Percentiles rank a stretch among this genome's conserved stretches.
These are phyloP conservation scores for Tylopilus orsonianus DNA, from an alignment of 1,284 basidiomycete genomes.

Conservation along the genomic window DNA sequence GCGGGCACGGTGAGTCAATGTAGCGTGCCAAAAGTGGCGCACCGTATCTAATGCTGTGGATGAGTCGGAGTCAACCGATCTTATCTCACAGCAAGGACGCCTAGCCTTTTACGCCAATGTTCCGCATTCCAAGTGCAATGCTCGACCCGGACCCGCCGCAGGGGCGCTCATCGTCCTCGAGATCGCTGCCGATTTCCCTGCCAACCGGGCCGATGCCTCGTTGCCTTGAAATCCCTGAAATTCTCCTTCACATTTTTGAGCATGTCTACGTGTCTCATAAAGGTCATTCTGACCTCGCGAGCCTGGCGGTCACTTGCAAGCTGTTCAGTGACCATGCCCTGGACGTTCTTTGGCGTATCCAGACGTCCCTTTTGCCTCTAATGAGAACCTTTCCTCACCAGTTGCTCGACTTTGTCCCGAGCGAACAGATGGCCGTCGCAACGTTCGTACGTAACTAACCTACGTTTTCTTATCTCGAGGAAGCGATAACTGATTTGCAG, in stretches of 20 bases:
- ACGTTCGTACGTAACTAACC: constrained; percentile 15
- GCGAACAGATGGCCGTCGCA: constrained; percentile 22
- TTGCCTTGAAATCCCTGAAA: constrained; percentile 24
- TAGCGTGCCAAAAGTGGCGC: constrained; percentile 1
- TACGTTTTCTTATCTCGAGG: not conserved
- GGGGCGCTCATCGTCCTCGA: not conserved
- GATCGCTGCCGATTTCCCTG: not conserved
- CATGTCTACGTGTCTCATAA: constrained; percentile 10
- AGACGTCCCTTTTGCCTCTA: constrained; percentile 23
- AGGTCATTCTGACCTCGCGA: constrained; percentile 16
- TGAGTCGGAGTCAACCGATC: constrained; percentile 6
- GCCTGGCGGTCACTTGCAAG: constrained; percentile 22
- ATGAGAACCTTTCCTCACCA: constrained; percentile 20
- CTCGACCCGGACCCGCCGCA: not conserved
- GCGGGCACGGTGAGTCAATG: not conserved
- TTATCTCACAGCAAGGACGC: not conserved
- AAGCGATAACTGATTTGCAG: not conserved
- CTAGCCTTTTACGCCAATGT: too few relatives aligned
- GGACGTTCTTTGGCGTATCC: constrained; percentile 25
- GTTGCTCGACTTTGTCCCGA: constrained; percentile 20
- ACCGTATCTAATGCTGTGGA: not conserved
- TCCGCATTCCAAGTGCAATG: constrained; percentile 1
- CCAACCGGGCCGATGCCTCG: not conserved
- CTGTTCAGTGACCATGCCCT: constrained; percentile 20
- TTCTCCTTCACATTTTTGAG: constrained; percentile 21